Percentiles rank a stretch among this genome's conserved stretches.
phyloP scores from a whole-genome alignment of 441 rosid genomes.

The Macaranga tanarius region DNA sequence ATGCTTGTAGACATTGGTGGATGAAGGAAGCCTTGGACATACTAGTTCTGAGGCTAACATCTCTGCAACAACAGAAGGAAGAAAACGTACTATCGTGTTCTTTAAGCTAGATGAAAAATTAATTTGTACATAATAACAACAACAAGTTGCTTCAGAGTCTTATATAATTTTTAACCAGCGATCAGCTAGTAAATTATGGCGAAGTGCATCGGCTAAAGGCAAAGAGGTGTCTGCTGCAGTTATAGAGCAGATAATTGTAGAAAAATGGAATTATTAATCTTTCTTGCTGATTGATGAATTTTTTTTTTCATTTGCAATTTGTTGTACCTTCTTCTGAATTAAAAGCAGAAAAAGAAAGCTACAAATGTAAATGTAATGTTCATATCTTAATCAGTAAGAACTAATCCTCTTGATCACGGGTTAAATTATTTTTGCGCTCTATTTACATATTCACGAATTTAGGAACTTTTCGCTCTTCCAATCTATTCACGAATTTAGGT shows the following conservation, averaged over 20 bases:
- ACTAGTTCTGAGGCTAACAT: constrained; percentile 47
- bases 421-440: too few relatives aligned
- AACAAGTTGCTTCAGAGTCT: not conserved
- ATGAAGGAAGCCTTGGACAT: constrained; percentile 91
- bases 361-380: not conserved
- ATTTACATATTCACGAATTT: too few relatives aligned
- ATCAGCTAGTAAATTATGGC: not conserved
- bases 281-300: not conserved
- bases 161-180: too few relatives aligned
- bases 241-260: not conserved
- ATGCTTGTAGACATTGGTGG: constrained; percentile 90
- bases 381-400: not conserved
- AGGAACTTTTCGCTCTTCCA: too few relatives aligned
- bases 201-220: not conserved
- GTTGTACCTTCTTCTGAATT: not conserved
- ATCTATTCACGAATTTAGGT: too few relatives aligned
- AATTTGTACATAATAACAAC: constrained; percentile 8
- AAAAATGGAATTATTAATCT: not conserved
- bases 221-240: not conserved
- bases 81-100: constrained; percentile 10
- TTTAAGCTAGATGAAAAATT: not conserved
- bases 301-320: not conserved
- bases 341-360: not conserved
- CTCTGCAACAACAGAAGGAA: constrained; percentile 24
- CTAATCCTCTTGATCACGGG: not conserved